Base-by-base conservation (phyloP, 768 basidiomycete genomes). In the Amanita muscaria region DNA sequence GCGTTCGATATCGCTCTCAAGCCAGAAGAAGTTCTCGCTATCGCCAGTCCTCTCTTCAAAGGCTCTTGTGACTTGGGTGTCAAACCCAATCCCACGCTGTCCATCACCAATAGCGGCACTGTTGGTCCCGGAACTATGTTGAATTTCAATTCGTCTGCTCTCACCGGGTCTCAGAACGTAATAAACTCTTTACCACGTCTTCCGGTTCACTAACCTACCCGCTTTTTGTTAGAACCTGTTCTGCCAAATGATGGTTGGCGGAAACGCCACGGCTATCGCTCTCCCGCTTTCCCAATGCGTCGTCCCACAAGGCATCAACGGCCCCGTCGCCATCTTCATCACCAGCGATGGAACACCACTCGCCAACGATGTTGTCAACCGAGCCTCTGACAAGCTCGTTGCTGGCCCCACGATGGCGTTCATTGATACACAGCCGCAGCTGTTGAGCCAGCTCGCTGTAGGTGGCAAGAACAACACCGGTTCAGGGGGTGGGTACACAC, bases 231-330 rank as follows among this genome's bases (percentile, higher is more conserved):
- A 83, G 81, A 57, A 54, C 49, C 56, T 84, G 25, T 76, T 69
- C 64, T 88, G 88, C 62, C 81, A 89, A 63, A 86, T 90, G 76
- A 60, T 90, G 52, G 51, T 77, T 44, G 88, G 84, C 23, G 83
- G 80, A 22, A 41, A 63, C 14, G 59, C 77, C 40, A 59, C 60
- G 55, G 64, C 87, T 4, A 64, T 85, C 55, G 55, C 74, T 24
- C 66, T 87, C 35, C 79, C 85, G 2, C 57, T 84, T 52, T 51
- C 60, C 49, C 51, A 73, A 49, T 89, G 87, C 53, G 59, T 72
- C 47, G 77, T 89, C 10, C 89, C 88, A 29, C 27, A 49, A 0
- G 75, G 74, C 43, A 66, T 88, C 59, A 77, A 83, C 59, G 88
- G 88, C 33, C 80, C 83, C 50, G 80, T 88, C 53, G 80, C 74